phyloP scores from a whole-genome alignment of 2,329 filamentous ascomycete genomes.

The Aspergillus proliferans region DNA sequence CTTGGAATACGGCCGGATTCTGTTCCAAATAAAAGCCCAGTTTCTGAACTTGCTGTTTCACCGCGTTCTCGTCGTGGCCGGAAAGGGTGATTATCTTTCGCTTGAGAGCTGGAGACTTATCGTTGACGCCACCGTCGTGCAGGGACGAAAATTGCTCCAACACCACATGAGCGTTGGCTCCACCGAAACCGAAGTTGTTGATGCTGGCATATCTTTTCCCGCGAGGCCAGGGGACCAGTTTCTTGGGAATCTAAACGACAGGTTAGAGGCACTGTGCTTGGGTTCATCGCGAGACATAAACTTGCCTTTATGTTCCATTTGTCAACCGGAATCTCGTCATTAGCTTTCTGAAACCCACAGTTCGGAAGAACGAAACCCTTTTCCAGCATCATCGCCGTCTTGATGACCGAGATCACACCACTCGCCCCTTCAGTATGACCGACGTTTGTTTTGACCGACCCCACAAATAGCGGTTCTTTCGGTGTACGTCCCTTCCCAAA shows the following conservation, averaged over 20 bases:
- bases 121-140: constrained; percentile 5
- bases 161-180: constrained; percentile 24
- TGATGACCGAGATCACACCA: constrained; percentile 27
- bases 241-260: constrained; percentile 1
- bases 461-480: constrained; percentile 12
- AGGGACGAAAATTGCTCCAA: constrained; percentile 12
- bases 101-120: constrained; percentile 9
- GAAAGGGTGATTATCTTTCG: constrained; percentile 19
- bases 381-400: constrained; percentile 22
- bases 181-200: constrained; percentile 24
- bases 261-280: constrained; percentile 1
- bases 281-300: not conserved
- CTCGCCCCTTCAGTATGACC: constrained; percentile 23
- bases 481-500: constrained; percentile 2
- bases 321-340: constrained; percentile 21
- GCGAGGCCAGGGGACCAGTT: constrained; percentile 18
- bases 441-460: constrained; percentile 20
- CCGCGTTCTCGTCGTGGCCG: constrained; percentile 21
- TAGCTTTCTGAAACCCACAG: constrained; percentile 21
- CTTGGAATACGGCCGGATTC: constrained; percentile 17
- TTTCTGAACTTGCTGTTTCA: constrained; percentile 17
- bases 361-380: constrained; percentile 20
- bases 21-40: constrained; percentile 22
- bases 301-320: constrained; percentile 15
- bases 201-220: constrained; percentile 19